Evolutionary conservation across 2,329 filamentous ascomycete species (phyloP), one percentile per base, ranked within the genome.

Genomic region (Botrytis hyacinthi): DNA sequence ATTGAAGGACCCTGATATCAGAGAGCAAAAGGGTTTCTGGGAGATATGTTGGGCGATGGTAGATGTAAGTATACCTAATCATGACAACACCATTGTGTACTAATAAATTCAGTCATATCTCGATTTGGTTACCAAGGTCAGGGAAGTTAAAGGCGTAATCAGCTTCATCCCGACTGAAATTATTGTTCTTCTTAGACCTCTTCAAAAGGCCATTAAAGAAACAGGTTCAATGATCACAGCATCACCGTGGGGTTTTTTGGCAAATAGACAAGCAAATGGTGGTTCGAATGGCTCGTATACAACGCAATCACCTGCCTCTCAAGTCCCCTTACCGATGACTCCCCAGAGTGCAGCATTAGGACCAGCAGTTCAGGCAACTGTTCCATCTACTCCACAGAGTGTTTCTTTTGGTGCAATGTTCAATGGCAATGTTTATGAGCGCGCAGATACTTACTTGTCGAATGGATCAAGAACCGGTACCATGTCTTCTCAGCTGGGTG

Each of bases 301-400:
- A 29, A 69, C 75, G 26, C 78, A 80, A 59, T 82, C 76, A 35
- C 83, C 80, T 68, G 86, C 85, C 20, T 87, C 87, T 65, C 85
- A 86, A 35, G 84, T 87, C 16, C 85, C 88, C 18, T 83, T 94
- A 54, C 94, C 95, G 14, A 94, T 96, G 79, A 98, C 95, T 1
- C 95, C 95, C 12, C 88, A 97, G 75, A 96, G 93, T 78, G 95
- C 94, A 26, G 95, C 95, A 1, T 86, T 98, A 8, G 95, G 95
- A 0, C 94, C 95, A 9, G 95, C 95, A 32, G 93, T 94, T 72
- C 94, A 97, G 82, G 94, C 95, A 1, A 98, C 94, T 0, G 91
- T 97, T 18, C 92, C 93, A 6, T 93, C 88, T 4, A 93, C 90
- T 0, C 89, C 90, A 16, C 78, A 80, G 40, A 80, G 76, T 42